A percentile compares a stretch with the other conserved stretches of the same genome.
These are phyloP conservation scores for Saccharomycopsis sp. DNA, from an alignment of 805 yeast genomes.

Conservation along the genomic window DNA sequence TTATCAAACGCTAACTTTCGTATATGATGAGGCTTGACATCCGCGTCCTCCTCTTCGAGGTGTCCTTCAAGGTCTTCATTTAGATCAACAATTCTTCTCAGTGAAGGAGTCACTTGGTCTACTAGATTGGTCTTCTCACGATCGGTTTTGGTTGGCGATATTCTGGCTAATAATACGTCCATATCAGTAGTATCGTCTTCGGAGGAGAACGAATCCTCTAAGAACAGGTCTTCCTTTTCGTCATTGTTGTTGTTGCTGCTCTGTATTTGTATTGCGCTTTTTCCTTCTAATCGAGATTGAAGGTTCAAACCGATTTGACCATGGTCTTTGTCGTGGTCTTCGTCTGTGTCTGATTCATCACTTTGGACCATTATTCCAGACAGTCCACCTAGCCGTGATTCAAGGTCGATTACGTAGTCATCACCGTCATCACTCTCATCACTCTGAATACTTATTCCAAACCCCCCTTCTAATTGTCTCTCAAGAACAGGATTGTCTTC, in stretches of 20 bases:
- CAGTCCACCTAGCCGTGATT: background rate
- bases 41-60: background rate
- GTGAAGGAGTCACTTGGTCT: background rate
- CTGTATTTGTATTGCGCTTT: background rate
- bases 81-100: constrained; percentile 2
- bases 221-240: background rate
- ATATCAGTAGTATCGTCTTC: constrained; percentile 2
- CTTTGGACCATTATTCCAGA: background rate
- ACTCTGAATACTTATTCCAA: background rate
- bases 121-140: background rate
- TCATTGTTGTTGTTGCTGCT: background rate
- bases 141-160: constrained; percentile 8
- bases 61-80: background rate
- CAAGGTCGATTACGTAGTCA: too few species aligned
- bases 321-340: background rate
- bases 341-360: background rate
- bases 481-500: background rate
- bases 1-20: constrained; percentile 2
- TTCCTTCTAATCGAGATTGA: background rate
- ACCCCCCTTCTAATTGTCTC: background rate
- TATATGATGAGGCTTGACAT: constrained; percentile 3
- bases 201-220: constrained; percentile 6
- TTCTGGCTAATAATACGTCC: constrained; percentile 3
- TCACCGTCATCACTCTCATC: background rate
- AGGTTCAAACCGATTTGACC: background rate